Evolutionary conservation across 2,329 filamentous ascomycete species (phyloP).

Genomic region (Neocatenulostroma microsporum): DNA sequence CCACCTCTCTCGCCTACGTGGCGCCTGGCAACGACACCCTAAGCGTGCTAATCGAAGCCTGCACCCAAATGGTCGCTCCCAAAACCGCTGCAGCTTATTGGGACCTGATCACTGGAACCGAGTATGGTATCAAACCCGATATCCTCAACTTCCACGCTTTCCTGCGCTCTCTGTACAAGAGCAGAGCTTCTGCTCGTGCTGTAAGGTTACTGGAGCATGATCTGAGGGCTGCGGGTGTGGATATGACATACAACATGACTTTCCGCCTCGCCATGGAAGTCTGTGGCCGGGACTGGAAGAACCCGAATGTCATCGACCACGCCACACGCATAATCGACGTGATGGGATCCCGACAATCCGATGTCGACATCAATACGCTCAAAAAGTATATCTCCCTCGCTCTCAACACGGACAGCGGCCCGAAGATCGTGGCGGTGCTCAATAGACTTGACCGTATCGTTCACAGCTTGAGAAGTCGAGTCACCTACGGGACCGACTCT

Average conservation of each 20-base stretch:
- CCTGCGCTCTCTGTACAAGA: slow-evolving; percentile 58
- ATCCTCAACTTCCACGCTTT: slow-evolving; percentile 60
- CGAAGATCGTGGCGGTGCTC: slow-evolving; percentile 21
- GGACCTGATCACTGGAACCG: slow-evolving; percentile 54
- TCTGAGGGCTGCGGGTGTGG: slow-evolving; percentile 24
- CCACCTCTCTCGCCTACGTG: slow-evolving; percentile 33
- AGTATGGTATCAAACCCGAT: slow-evolving; percentile 62
- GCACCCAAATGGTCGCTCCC: slow-evolving; percentile 53
- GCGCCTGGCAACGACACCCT: slow-evolving; percentile 51
- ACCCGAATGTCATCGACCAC: slow-evolving; percentile 58
- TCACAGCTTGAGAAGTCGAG: slow-evolving; percentile 15
- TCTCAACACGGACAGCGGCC: slow-evolving; percentile 33
- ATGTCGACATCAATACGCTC: slow-evolving; percentile 47
- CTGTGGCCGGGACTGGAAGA: slow-evolving; percentile 70
- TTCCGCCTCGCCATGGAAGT: slow-evolving; percentile 66
- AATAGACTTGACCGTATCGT: slow-evolving; percentile 18
- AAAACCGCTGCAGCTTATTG: slow-evolving; percentile 68
- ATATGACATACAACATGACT: slow-evolving; percentile 39
- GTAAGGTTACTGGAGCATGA: slow-evolving; percentile 48
- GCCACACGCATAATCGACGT: slow-evolving; percentile 57
- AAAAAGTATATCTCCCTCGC: slow-evolving; percentile 52
- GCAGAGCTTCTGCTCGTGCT: slow-evolving; percentile 57
- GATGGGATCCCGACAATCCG: slow-evolving; percentile 45
- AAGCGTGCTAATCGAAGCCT: slow-evolving; percentile 59
- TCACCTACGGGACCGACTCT: slow-evolving; percentile 15